phyloP scores from a whole-genome alignment of 306 rosid species.

The Vachellia collinsii region DNA sequence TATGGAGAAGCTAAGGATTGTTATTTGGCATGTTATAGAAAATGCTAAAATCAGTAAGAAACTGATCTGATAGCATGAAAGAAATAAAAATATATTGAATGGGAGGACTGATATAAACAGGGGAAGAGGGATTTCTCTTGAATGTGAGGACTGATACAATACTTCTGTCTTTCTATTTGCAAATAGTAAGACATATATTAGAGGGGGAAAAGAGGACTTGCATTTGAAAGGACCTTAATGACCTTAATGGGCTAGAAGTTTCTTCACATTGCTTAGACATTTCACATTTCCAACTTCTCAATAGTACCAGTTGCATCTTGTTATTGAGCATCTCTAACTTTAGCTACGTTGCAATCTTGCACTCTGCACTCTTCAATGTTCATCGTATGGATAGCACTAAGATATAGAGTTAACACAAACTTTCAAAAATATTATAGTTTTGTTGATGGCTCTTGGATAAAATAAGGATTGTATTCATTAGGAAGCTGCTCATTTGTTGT shows the following conservation, averaged over 20 bases:
- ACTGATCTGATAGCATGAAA: background rate
- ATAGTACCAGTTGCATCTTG: conserved; percentile 9
- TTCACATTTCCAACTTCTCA: conserved; percentile 11
- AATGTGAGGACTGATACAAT: background rate
- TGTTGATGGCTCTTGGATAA: background rate
- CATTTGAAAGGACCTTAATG: conserved; percentile 16
- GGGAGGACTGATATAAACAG: background rate
- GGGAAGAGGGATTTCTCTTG: background rate
- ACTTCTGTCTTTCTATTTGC: background rate
- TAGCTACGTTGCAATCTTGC: background rate
- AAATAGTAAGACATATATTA: background rate
- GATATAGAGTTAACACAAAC: conserved; percentile 4
- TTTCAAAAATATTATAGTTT: conserved; percentile 4
- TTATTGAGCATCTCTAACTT: conserved; percentile 5
- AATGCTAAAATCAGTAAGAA: background rate
- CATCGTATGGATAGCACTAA: background rate
- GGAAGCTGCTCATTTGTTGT: background rate
- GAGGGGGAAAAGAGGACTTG: background rate
- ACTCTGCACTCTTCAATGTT: background rate
- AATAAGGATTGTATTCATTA: background rate
- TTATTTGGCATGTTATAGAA: background rate
- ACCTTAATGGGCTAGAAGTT: conserved; percentile 12
- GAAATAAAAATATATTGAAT: background rate
- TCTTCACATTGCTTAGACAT: background rate
- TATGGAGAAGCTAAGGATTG: background rate